These are phyloP conservation scores for Lasiosphaeriaceae sp. DNA, from an alignment of 495 filamentous ascomycete genomes.

Conservation along the genomic window DNA sequence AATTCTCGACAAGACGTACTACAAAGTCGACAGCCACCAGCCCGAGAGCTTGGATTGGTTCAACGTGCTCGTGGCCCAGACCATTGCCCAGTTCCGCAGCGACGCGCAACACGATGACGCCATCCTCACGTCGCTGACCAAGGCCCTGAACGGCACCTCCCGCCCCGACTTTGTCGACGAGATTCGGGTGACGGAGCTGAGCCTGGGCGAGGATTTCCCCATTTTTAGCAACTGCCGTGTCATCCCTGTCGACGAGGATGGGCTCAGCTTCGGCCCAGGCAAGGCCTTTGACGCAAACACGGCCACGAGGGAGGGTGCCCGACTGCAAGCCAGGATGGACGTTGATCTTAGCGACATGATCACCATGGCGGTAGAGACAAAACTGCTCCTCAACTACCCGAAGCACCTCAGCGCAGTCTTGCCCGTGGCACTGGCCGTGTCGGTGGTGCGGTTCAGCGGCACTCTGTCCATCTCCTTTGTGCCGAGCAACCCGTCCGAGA, in stretches of 20 bases:
- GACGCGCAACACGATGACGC: conserved; percentile 89
- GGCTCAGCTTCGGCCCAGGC: conserved; percentile 46
- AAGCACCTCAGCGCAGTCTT: conserved; percentile 85
- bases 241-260: conserved; percentile 74
- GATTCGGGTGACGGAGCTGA: conserved; percentile 89
- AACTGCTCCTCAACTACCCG: conserved; percentile 88
- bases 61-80: conserved; percentile 95
- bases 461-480: conserved; percentile 91
- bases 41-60: conserved; percentile 99
- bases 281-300: conserved; percentile 40
- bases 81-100: conserved; percentile 88
- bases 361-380: conserved; percentile 90
- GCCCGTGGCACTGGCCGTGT: conserved; percentile 86
- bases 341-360: conserved; percentile 94
- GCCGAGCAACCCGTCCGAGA: conserved; percentile 56
- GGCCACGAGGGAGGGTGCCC: conserved; percentile 55
- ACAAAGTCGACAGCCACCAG: conserved; percentile 92
- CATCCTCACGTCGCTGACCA: conserved; percentile 89
- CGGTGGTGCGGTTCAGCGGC: conserved; percentile 88
- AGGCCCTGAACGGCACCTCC: conserved; percentile 75
- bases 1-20: conserved; percentile 94
- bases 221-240: conserved; percentile 99
- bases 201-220: conserved; percentile 91
- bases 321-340: conserved; percentile 93
- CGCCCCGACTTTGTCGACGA: conserved; percentile 90